Evolutionary conservation across 75 land plant genomes (phyloP).

Genomic region (Pseudotsuga menziesii): DNA sequence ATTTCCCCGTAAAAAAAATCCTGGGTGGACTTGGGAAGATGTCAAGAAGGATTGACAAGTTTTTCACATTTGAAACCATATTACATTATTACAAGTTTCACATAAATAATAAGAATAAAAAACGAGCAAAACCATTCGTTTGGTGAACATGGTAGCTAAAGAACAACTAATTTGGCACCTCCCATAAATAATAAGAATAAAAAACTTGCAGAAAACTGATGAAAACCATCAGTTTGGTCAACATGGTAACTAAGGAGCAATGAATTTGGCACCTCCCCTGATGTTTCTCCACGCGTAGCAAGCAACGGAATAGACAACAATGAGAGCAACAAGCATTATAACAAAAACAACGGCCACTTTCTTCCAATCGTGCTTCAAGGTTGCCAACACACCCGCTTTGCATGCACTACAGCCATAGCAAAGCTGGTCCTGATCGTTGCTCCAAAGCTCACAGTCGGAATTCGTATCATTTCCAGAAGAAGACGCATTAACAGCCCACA

Average conservation of each 20-base stretch:
- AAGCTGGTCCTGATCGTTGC: constrained; percentile 25
- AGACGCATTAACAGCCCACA: constrained; percentile 18
- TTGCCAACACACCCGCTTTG: constrained; percentile 42
- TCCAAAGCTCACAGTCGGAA: constrained; percentile 49
- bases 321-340: constrained; percentile 24
- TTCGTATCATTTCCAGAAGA: neutral
- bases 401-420: constrained; percentile 62
- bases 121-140: too few species aligned
- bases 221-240: neutral
- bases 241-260: neutral
- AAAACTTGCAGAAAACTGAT: too few species aligned
- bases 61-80: too few species aligned
- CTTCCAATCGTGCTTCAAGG: constrained; percentile 41
- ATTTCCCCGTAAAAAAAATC: too few species aligned
- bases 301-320: constrained; percentile 38
- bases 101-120: too few species aligned
- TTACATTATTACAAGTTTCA: too few species aligned
- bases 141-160: too few species aligned
- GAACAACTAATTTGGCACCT: too few species aligned
- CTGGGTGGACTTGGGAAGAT: too few species aligned
- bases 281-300: constrained; percentile 28
- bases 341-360: constrained; percentile 24
- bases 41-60: too few species aligned
- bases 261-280: neutral
- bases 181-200: too few species aligned